A percentile compares a stretch with the other conserved stretches of the same genome.
These are phyloP conservation scores for Phlebopus sp. DNA, from an alignment of 1,284 basidiomycete genomes.

Conservation along the genomic window DNA sequence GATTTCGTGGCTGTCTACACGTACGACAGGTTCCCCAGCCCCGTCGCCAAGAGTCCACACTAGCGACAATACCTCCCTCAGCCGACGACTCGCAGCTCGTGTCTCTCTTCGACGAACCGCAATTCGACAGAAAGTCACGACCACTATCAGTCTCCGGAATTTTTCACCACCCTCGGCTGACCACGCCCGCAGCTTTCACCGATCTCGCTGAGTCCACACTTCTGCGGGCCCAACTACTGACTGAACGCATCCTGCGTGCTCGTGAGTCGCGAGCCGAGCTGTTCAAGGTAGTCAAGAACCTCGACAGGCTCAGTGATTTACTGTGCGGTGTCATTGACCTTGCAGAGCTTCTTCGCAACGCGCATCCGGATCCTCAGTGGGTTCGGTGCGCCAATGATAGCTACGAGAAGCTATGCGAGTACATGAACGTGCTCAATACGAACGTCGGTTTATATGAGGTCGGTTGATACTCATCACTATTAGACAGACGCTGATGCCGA, in stretches of 20 bases:
- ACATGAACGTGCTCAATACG: slow-evolving; percentile 98
- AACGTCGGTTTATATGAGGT: slow-evolving; percentile 91
- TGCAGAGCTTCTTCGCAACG: slow-evolving; percentile 90
- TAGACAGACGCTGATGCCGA: slow-evolving; percentile 6
- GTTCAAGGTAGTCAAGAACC: slow-evolving; percentile 84
- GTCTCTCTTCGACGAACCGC: slow-evolving; percentile 69
- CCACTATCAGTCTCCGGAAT: slow-evolving; percentile 60
- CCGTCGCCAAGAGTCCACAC: slow-evolving; percentile 17
- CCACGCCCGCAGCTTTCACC: slow-evolving; percentile 58
- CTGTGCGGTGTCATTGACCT: slow-evolving; percentile 96
- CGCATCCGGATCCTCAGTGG: slow-evolving; percentile 88
- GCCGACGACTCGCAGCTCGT: slow-evolving; percentile 62
- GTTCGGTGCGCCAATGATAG: slow-evolving; percentile 80
- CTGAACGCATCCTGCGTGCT: slow-evolving; percentile 69
- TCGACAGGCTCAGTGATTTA: slow-evolving; percentile 93
- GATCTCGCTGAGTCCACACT: slow-evolving; percentile 70
- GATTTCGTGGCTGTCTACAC: slow-evolving; percentile 45
- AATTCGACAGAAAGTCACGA: slow-evolving; percentile 35
- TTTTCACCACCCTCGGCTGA: slow-evolving; percentile 66
- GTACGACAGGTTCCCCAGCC: slow-evolving; percentile 22
- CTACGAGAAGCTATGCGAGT: slow-evolving; percentile 91
- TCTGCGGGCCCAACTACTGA: slow-evolving; percentile 68
- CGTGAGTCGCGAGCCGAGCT: slow-evolving; percentile 68
- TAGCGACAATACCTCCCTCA: slow-evolving; percentile 52
- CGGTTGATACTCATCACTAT: slow-evolving; percentile 29